phyloP scores from a whole-genome alignment of 352 stramenopile genomes.

The Pythium diclinum region DNA sequence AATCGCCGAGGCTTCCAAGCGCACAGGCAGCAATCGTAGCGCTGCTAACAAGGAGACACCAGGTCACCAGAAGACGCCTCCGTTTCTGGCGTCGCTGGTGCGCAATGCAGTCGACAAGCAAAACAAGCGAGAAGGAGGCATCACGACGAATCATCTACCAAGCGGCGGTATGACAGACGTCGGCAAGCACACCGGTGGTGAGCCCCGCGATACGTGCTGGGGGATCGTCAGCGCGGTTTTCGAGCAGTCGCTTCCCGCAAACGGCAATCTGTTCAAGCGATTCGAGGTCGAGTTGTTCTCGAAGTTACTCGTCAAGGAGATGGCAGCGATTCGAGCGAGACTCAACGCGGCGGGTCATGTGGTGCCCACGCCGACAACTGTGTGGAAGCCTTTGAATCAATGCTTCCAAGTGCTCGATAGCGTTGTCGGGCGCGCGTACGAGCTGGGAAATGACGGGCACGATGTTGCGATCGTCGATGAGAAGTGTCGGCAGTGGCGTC shows the following conservation, averaged over 20 bases:
- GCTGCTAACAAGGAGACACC: slow-evolving; percentile 28
- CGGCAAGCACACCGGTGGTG: slow-evolving; percentile 38
- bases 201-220: slow-evolving; percentile 45
- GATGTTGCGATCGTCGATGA: background rate
- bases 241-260: slow-evolving; percentile 31
- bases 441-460: background rate
- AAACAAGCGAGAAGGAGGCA: background rate
- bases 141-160: background rate
- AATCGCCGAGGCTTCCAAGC: slow-evolving; percentile 27
- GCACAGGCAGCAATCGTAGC: slow-evolving; percentile 28
- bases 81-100: slow-evolving; percentile 40
- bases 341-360: background rate
- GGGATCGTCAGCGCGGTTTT: slow-evolving; percentile 37
- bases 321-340: background rate
- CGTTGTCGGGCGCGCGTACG: background rate
- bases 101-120: slow-evolving; percentile 6
- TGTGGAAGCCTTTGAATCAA: slow-evolving; percentile 3
- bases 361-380: background rate
- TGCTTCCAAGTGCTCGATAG: slow-evolving; percentile 1
- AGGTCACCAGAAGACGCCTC: slow-evolving; percentile 43
- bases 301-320: slow-evolving; percentile 12
- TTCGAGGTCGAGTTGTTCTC: slow-evolving; percentile 34
- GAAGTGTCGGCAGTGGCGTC: background rate
- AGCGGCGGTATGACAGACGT: slow-evolving; percentile 43
- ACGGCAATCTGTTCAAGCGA: slow-evolving; percentile 33